Evolutionary conservation across 208 protist species (phyloP), one percentile per base, ranked within the genome.

Genomic region (Trypanosoma avium): DNA sequence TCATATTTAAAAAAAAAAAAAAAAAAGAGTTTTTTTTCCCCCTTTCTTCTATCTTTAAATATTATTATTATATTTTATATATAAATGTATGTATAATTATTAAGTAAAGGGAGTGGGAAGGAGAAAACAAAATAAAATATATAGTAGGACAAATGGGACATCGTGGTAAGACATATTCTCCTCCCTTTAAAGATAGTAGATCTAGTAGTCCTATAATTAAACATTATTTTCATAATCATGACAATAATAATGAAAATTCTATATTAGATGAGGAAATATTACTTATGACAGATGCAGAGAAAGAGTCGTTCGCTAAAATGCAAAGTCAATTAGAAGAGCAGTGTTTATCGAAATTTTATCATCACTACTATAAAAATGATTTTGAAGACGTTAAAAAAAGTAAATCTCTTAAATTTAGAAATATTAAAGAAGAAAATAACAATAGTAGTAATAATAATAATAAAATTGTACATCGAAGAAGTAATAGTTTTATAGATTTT

Each of bases 201-300:
- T 21, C 58, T 24, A 49, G 27, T 5, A 3, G 42, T 49, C 21
- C 33, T 24, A 33, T 46, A 13, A n/a, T 56, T 4, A 17, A 27
- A 24, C 33, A 65, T 45, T 65, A 65, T 22, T 57, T 56, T 19
- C 15, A 13, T 17, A 17, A 46, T 13, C 24, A 8, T 42, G 32
- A 19, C 9, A 10, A 4, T n/a, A 10, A 46, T 30, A 35, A 43
- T 13, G 30, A 56, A 22, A n/a, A 50, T n/a, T 42, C 12, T 42
- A 15, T 15, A 42, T 8, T 42, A 33, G 57, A 62, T 50, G 47
- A 65, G 27, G 60, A 65, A 13, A 65, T 65, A 47, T 10, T 55
- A 13, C 21, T 65, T 6, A 55, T 65, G 60, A 65, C 60, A 21
- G 60, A 65, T 24, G 60, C 46, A 35, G 60, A 65, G 33, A 54